Conservation (phyloP, 371 early-diverging fungal genomes). For the Rhizoclosmatium hyalinum region DNA sequence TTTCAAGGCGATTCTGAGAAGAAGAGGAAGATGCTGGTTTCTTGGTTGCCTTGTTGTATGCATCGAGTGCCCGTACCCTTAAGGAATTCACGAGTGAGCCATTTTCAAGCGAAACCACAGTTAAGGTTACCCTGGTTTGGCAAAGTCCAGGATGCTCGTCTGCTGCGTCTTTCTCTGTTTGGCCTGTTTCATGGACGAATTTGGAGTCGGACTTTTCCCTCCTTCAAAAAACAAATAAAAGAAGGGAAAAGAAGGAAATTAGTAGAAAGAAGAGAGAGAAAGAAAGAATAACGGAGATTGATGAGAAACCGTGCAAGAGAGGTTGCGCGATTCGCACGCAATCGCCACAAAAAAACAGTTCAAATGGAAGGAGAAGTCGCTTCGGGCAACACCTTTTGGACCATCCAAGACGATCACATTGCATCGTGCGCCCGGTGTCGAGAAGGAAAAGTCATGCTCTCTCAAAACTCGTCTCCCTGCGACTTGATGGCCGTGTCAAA, state of each 20-base stretch:
- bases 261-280: too few relatives aligned
- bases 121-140: slow-evolving; percentile 4
- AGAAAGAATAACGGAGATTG: too few relatives aligned
- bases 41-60: not conserved
- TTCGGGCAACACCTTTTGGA: not conserved
- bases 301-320: too few relatives aligned
- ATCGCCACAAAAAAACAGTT: not conserved
- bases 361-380: not conserved
- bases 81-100: not conserved
- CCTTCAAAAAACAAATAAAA: not conserved
- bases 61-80: slow-evolving; percentile 6
- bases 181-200: not conserved
- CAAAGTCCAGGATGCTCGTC: slow-evolving; percentile 10
- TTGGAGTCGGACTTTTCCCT: not conserved
- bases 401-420: slow-evolving; percentile 15
- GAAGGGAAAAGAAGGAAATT: not conserved
- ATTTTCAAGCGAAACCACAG: not conserved
- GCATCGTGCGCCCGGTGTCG: slow-evolving; percentile 12
- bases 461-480: not conserved
- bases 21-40: not conserved
- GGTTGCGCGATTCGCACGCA: too few relatives aligned
- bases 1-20: not conserved
- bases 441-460: not conserved
- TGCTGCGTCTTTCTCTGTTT: not conserved
- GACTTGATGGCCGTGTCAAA: not conserved